Evolutionary conservation across 352 stramenopile species (phyloP), one percentile per base, ranked within the genome.

Genomic region (Blastocystis sp.): DNA sequence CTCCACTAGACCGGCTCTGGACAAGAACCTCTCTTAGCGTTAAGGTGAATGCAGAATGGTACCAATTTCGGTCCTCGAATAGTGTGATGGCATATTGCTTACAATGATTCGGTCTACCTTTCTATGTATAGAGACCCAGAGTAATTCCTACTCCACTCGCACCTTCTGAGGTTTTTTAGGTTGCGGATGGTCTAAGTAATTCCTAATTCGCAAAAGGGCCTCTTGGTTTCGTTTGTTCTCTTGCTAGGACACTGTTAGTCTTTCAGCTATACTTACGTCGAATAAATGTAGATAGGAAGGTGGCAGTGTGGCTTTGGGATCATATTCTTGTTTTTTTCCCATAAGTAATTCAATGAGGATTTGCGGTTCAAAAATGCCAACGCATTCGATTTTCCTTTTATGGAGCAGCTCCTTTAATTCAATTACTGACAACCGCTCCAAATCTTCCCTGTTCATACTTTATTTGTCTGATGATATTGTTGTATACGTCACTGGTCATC

Each of bases 371-470:
- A 47, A 81, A 30, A 81, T 63, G 3, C 70, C 70, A 26, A 37
- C 50, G 45, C 54, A 66, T 39, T 81, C 70, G 34, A 81, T 81
- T 5, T 81, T 54, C n/a, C 34, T 81, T 47, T 81, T 63, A 39
- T 81, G 6, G 11, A 81, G 47, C 4, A 66, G n/a, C n/a, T 81
- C 70, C 30, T 81, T 81, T 4, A 81, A 30, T 62, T 81, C 70
- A 26, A 64, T 81, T 37, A 37, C 26, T 16, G 70, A 81, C 39
- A 81, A 59, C 20, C 20, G 13, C 20, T 59, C 50, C 13, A 59
- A 13, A 59, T 13, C 50, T 59, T 59, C 1, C 13, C 11, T n/a
- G 50, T 59, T 59, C 50, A 59, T 59, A 34, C 30, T 34, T 34
- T 34, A 34, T 34, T 34, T 34, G 30, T 34, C 30, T 34, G 30